These are phyloP conservation scores for Salinomyces thailandicus DNA, from an alignment of 2,329 filamentous ascomycete genomes.

Conservation along the genomic window DNA sequence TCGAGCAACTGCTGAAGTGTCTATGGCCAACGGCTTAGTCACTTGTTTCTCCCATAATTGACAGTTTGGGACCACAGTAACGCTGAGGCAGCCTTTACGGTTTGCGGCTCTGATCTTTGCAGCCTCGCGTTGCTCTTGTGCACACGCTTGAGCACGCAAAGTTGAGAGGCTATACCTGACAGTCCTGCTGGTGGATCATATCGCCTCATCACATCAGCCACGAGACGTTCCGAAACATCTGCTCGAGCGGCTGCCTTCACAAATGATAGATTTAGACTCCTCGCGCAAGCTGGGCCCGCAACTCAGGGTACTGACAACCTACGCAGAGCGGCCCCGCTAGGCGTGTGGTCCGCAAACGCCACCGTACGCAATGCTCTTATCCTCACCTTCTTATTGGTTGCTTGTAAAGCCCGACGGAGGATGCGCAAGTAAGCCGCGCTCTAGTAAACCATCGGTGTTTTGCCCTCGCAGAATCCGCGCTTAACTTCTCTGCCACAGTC, in stretches of 20 bases:
- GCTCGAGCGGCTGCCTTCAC: not conserved
- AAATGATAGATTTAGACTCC: not conserved
- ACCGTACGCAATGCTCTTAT: not conserved
- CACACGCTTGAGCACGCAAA: too few relatives aligned
- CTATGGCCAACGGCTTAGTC: too few relatives aligned
- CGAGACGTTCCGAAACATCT: not conserved
- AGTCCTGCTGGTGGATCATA: not conserved
- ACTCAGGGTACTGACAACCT: not conserved
- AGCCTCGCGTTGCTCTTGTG: too few relatives aligned
- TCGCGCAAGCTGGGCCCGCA: not conserved
- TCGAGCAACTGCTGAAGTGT: too few relatives aligned
- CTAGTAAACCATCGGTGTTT: not conserved
- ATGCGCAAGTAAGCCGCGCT: constrained; percentile 1
- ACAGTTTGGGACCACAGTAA: too few relatives aligned
- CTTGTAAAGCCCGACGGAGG: not conserved
- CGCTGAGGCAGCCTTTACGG: too few relatives aligned
- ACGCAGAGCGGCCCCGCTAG: constrained; percentile 1
- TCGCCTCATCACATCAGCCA: not conserved
- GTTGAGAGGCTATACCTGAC: not conserved
- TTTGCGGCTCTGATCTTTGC: too few relatives aligned
- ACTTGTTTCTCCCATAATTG: too few relatives aligned
- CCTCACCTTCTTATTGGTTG: not conserved
- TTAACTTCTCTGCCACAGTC: not conserved
- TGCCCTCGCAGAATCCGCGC: not conserved
- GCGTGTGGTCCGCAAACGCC: not conserved